Base-by-base conservation (phyloP, 78 protist species). In the Dictyostelium capitatum region DNA sequence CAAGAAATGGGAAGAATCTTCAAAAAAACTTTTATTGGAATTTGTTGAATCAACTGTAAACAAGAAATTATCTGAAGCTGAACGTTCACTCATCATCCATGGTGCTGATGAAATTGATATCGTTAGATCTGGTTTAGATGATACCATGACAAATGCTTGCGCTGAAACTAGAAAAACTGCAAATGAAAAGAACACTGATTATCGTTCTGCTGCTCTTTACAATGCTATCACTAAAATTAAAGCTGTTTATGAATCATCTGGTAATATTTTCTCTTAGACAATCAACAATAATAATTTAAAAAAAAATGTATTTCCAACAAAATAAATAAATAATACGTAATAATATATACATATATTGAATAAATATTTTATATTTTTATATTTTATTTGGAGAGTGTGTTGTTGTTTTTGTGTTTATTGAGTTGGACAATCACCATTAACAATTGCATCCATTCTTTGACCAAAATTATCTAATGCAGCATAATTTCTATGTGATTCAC, bases 61-160 rank as follows among this genome's bases (percentile, higher is more conserved):
- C 89, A 84, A 84, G 64, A 90, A 84, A 96, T 74, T 91, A 23
- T 54, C 81, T 14, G 96, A 92, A 32, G 79, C 32, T 51, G 98
- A 96, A 83, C 43, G 91, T 20, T n/a, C 69, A 70, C 32, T 81
- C 25, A 79, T 96, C 77, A 62, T 94, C 62, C 92, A 85, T 83
- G 98, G 98, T 56, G 95, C 98, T 51, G 84, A 70, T n/a, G 98
- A 96, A 93, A 82, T 50, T 73, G 98, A 96, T 80, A 53, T 96
- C 30, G 98, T 94, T 56, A 56, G 95, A 65, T 91, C 96, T 8
- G 98, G 98, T 64, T 87, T 96, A 48, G 98, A 96, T 82, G 96
- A 94, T 83, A 96, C 98, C 85, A 96, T 96, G 98, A 64, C 65
- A 70, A 89, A 80, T 73, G 95, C 97, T 62, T 92, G 91, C 79